Percentiles rank a stretch among this genome's conserved stretches.
phyloP scores from a whole-genome alignment of 805 yeast species.

The Saitoella complicata region DNA sequence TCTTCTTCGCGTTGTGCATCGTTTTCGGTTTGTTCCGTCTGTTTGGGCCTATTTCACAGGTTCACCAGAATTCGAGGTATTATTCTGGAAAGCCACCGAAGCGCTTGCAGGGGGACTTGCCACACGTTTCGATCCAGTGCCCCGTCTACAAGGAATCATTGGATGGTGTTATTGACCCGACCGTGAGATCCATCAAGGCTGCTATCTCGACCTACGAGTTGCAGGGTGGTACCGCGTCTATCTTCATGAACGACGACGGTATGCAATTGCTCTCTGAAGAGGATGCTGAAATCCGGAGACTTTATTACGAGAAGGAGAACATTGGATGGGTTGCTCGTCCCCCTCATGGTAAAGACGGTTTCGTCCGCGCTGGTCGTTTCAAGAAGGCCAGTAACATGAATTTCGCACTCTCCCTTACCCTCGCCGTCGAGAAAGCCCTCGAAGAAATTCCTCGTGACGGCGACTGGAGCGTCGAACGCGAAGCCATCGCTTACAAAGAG shows the following conservation, averaged over 20 bases:
- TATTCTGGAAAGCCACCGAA: constrained; percentile 6
- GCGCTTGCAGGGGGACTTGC: constrained; percentile 4
- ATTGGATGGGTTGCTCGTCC: constrained; percentile 11
- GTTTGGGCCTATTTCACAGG: constrained; percentile 8
- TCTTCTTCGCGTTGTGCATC: constrained; percentile 6
- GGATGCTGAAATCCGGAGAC: constrained; percentile 5
- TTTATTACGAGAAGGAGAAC: constrained; percentile 7
- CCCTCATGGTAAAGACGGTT: constrained; percentile 10
- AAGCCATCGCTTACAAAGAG: constrained; percentile 4
- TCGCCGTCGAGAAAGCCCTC: constrained; percentile 7
- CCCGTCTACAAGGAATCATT: constrained; percentile 10
- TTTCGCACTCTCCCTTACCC: constrained; percentile 8
- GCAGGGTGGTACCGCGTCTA: constrained; percentile 9
- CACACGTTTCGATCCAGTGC: constrained; percentile 10
- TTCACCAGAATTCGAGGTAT: constrained; percentile 6
- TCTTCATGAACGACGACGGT: constrained; percentile 11
- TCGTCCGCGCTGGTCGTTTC: constrained; percentile 9
- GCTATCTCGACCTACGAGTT: constrained; percentile 11
- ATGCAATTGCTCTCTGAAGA: constrained; percentile 8
- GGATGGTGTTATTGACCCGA: constrained; percentile 9
- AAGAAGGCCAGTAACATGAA: constrained; percentile 12
- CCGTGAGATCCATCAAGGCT: constrained; percentile 7
- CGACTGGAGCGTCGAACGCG: constrained; percentile 9
- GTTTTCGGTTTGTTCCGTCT: constrained; percentile 5
- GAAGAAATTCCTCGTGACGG: constrained; percentile 5